These are phyloP conservation scores for Xylaria curta DNA, from an alignment of 495 filamentous ascomycete species.

Conservation along the genomic window DNA sequence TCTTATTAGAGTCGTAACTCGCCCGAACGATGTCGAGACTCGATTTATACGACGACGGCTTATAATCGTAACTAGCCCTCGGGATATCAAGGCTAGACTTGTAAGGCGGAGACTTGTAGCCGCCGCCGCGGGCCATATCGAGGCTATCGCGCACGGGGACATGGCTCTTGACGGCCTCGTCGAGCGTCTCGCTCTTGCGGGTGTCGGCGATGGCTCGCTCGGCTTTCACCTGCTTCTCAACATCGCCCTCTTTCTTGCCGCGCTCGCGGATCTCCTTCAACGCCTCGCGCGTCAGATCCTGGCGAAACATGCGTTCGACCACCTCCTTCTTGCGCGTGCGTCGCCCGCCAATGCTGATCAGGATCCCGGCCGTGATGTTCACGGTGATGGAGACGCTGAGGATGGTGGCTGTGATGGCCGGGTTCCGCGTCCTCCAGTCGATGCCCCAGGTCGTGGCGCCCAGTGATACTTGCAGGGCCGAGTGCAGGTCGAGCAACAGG, in stretches of 20 bases:
- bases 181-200: conserved; percentile 37
- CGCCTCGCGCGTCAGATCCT: conserved; percentile 73
- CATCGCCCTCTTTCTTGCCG: conserved; percentile 62
- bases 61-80: not conserved
- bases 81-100: conserved; percentile 1
- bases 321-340: conserved; percentile 83
- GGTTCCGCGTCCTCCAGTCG: conserved; percentile 64
- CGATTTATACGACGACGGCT: not conserved
- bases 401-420: conserved; percentile 77
- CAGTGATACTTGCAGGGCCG: conserved; percentile 74
- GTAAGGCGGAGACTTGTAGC: not conserved
- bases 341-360: conserved; percentile 75
- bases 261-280: conserved; percentile 65
- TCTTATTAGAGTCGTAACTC: not conserved
- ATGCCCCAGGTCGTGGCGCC: conserved; percentile 78
- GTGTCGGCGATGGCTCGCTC: conserved; percentile 38
- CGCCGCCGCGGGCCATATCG: conserved; percentile 3
- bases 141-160: conserved; percentile 26
- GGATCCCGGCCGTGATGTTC: conserved; percentile 72
- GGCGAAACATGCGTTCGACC: conserved; percentile 71
- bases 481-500: conserved; percentile 76
- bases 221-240: conserved; percentile 53
- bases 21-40: not conserved
- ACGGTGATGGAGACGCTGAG: conserved; percentile 76
- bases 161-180: conserved; percentile 29